Evolutionary conservation across 495 filamentous ascomycete genomes (phyloP), one percentile per base, ranked within the genome.

Genomic region (Lasiosphaeria hispida): DNA sequence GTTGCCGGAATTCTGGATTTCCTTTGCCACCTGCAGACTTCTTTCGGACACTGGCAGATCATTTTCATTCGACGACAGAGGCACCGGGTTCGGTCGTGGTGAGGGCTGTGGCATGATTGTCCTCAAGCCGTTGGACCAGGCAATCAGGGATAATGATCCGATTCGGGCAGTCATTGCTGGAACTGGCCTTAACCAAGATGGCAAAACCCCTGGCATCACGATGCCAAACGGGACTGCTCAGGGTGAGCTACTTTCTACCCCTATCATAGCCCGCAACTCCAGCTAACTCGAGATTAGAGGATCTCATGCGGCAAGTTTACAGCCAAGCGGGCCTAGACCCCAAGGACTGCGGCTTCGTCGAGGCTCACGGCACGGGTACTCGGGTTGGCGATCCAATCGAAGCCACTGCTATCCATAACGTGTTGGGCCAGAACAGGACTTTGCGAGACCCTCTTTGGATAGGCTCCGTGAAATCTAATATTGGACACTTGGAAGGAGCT

Each of bases 41-140:
- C 79, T 95, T 48, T 90, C 87, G 7, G 82, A 83, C 48, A 89
- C 86, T 1, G 76, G 76, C 4, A 72, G 69, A 9, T 89, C 81
- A 40, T 76, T 82, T 56, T 80, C 82, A 0, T 92, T 87, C 57
- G 84, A 87, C 62, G 72, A 74, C 0, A 55, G 69, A 5, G 88
- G 85, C 14, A 78, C 85, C 58, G 88, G 88, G 0, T 91, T 86
- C 63, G 85, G 72, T 0, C 76, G 87, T 13, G 88, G 78, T 4
- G 88, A 91, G 61, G 87, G 79, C 3, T 72, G 85, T 17, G 80
- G 74, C 40, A 75, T 78, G 33, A 51, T 89, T 1, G 72, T 82
- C 15, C 60, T 92, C 18, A 92, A 90, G 68, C 74, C 71, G 6
- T 72, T 89, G 4, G 64, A 70, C n/a, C 77, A 84, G 54, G 87